Evolutionary conservation across 768 basidiomycete genomes (phyloP).

Genomic region (Hypholoma sublateritium): DNA sequence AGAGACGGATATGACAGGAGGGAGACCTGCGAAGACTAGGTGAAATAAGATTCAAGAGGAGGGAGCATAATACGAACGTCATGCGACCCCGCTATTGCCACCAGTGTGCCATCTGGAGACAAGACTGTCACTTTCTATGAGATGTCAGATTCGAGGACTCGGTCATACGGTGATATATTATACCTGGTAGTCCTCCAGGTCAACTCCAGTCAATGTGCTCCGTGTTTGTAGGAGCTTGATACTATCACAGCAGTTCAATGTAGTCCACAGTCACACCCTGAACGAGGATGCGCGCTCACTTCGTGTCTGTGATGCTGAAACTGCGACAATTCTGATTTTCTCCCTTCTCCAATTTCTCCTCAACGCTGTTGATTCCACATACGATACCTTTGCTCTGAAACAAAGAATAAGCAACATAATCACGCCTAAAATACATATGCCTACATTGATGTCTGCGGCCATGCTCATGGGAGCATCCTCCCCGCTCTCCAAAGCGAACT

Average conservation of each 20-base stretch:
- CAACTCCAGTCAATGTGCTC: slow-evolving; percentile 60
- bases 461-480: slow-evolving; percentile 99
- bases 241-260: slow-evolving; percentile 34
- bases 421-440: background rate
- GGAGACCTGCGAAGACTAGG: slow-evolving; percentile 44
- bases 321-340: slow-evolving; percentile 86
- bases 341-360: slow-evolving; percentile 58
- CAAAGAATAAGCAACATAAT: background rate
- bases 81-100: slow-evolving; percentile 74
- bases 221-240: slow-evolving; percentile 49
- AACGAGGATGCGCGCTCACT: slow-evolving; percentile 40
- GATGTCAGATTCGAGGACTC: slow-evolving; percentile 13
- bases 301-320: slow-evolving; percentile 56
- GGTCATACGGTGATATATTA: slow-evolving; percentile 9
- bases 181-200: slow-evolving; percentile 85
- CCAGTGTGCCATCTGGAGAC: slow-evolving; percentile 62
- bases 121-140: slow-evolving; percentile 86
- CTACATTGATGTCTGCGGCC: slow-evolving; percentile 63
- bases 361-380: slow-evolving; percentile 86
- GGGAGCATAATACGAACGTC: slow-evolving; percentile 46
- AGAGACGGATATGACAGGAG: slow-evolving; percentile 68
- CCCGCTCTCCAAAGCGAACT: slow-evolving; percentile 72
- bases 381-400: slow-evolving; percentile 53
- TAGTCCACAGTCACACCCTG: background rate
- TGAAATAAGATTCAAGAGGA: background rate